These are phyloP conservation scores for Tricholoma sp. DNA, from an alignment of 768 basidiomycete species.

Conservation along the genomic window DNA sequence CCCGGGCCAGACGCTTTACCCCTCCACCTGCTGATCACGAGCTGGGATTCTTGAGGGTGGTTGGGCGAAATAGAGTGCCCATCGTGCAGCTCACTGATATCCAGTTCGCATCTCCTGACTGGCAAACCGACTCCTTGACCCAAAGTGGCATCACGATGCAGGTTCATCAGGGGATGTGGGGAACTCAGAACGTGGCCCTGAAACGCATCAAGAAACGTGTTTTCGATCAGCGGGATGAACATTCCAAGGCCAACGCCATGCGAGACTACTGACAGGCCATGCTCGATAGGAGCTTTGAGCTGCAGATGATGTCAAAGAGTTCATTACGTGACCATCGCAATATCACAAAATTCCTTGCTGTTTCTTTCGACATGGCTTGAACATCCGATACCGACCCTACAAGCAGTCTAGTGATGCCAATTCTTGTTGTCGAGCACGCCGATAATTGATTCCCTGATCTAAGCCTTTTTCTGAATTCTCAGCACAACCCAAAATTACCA, in stretches of 20 bases:
- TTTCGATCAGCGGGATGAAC: background rate
- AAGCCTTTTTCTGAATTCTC: background rate
- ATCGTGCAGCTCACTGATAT: background rate
- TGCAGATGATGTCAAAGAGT: slow-evolving; percentile 3
- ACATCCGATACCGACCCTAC: background rate
- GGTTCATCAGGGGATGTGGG: background rate
- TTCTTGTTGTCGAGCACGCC: slow-evolving; percentile 4
- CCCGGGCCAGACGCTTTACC: background rate
- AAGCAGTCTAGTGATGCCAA: background rate
- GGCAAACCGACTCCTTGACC: background rate
- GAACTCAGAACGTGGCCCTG: background rate
- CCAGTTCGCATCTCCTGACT: background rate
- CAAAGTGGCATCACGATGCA: background rate
- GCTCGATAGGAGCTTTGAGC: slow-evolving; percentile 1
- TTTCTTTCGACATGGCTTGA: background rate
- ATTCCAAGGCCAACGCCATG: background rate
- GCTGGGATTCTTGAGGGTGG: slow-evolving; percentile 2
- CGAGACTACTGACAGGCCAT: background rate
- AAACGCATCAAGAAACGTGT: background rate
- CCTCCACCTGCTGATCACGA: background rate
- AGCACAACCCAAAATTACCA: background rate
- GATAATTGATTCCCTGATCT: slow-evolving; percentile 1
- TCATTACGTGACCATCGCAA: background rate
- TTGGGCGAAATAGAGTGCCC: slow-evolving; percentile 1
- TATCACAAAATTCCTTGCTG: slow-evolving; percentile 1